Base-by-base conservation (phyloP, 2,329 filamentous ascomycete species). In the Alternaria metachromatica region DNA sequence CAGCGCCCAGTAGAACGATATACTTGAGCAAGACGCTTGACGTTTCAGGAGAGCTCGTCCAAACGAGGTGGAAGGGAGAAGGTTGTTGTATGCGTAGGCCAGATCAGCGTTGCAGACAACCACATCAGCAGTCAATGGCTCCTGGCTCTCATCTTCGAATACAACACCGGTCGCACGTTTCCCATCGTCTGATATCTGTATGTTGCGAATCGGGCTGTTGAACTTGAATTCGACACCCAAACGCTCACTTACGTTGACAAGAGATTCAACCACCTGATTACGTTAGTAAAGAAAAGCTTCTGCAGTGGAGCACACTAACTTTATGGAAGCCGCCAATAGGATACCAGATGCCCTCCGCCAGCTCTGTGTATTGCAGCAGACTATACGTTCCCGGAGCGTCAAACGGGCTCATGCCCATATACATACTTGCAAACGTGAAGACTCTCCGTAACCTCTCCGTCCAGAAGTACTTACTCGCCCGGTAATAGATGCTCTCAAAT, bases 401-500 rank as follows among this genome's bases (percentile, higher is more conserved):
- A 74, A 91, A 93, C 0, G 91, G 91, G 58, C 85, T 89, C 91
- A 93, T 93, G 0, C 91, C 91, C 88, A 93, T 91, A 73, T 94
- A 93, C 91, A 93, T 94, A 70, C 89, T 92, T 21, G 88, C 90
- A 78, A 93, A 93, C 0, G 91, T 93, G 68, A 93, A 93, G 0
- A 91, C 90, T 25, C 90, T 81, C 64, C 91, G 83, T 71, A 93
- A 74, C 61, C 90, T 82, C 73, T 93, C 90, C 0, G 89, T 90
- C 83, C 83, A 86, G 77, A 93, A 93, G 72, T 93, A 93, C 64
- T 84, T 85, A 25, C 86, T 83, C 4, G 90, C 88, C 26, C 91
- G 81, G 7, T 83, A 82, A 82, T 89, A 93, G 15, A 92, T 90
- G 70, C 86, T 90, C 76, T 92, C 88, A 65, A 93, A 89, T 0